Evolutionary conservation across 129 eudicot genomes (phyloP).

Genomic region (Chrysanthemum makinoi): DNA sequence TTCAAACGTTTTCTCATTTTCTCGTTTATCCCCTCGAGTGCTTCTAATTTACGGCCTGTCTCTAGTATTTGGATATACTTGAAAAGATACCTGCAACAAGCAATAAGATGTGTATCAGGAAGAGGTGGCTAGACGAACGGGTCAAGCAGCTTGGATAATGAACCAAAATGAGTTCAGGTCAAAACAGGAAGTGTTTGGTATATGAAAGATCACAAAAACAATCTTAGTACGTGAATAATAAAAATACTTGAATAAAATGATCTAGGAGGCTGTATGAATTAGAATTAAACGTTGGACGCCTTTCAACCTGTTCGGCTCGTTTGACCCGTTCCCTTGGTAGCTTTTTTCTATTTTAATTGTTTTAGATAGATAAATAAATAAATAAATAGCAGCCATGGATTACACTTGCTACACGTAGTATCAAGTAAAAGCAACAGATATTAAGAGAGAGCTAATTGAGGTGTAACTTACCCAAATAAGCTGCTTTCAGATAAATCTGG

Average conservation of each 20-base stretch:
- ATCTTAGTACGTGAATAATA: no score
- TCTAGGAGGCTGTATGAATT: no score
- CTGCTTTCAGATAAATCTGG: conserved; percentile 79
- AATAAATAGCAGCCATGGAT: no score
- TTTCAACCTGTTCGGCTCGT: not conserved
- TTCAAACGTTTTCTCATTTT: conserved; percentile 90
- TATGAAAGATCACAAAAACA: no score
- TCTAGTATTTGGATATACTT: conserved; percentile 76
- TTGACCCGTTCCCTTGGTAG: not conserved
- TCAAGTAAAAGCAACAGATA: conserved; percentile 14
- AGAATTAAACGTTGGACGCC: no score
- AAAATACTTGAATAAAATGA: not conserved
- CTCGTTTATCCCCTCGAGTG: conserved; percentile 87
- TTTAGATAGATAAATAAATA: no score
- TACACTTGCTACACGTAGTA: not conserved
- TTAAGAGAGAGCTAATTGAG: conserved; percentile 1
- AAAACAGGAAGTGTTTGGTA: not conserved
- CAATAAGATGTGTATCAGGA: conserved; percentile 8
- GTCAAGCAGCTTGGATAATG: not conserved
- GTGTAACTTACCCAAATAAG: conserved; percentile 66
- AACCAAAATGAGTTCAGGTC: not conserved
- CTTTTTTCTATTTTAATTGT: no score
- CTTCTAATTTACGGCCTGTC: conserved; percentile 60
- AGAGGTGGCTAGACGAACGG: conserved; percentile 5
- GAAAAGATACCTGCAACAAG: conserved; percentile 66